Base-by-base conservation (phyloP, 2,329 filamentous ascomycete genomes). In the Calonectria multiphialidica region DNA sequence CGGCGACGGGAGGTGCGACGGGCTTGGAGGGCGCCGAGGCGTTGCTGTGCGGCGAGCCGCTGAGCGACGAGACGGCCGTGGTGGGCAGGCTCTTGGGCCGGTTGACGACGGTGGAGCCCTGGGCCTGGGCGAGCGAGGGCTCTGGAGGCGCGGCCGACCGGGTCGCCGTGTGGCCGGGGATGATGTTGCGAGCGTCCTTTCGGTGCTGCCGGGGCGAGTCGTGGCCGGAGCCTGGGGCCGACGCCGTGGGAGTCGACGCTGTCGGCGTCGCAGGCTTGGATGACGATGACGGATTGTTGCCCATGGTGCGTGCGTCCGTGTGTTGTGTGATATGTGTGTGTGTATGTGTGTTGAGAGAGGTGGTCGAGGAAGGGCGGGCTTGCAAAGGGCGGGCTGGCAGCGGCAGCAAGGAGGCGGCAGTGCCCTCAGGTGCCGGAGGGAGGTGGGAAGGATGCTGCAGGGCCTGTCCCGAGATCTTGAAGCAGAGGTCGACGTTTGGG, bases 111-210 rank as follows among this genome's bases (percentile, higher is more conserved):
- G 88, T 89, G 70, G 88, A 90, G 76, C 89, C 90, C 70, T 89
- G 87, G 63, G 90, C 90, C 82, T 91, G 90, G 75, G 90, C 88
- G 74, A 90, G 87, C 63, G 91, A 92, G 66, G 89, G 87, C 83
- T 92, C 91, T 71, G 91, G 91, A 61, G 90, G 90, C 68, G 89
- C 90, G 77, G 88, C 88, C 71, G 87, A 88, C 75, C 89, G 87
- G 76, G 90, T 88, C 72, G 87, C 85, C 74, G 87, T 85, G 75
- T 90, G 89, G 75, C 89, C 87, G 72, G 89, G 86, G 79, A 90
- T 88, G 79, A 89, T 88, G 79, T 89, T 88, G 82, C 82, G 81
- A 42, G 79, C 77, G 74, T 83, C 82, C 66, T 86, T 84, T 72
- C 81, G 81, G 73, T 80, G 81, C 72, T 78, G 80, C 73, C 79